Evolutionary conservation across 768 basidiomycete genomes (phyloP).

Genomic region (Phanerochaete carnosa): DNA sequence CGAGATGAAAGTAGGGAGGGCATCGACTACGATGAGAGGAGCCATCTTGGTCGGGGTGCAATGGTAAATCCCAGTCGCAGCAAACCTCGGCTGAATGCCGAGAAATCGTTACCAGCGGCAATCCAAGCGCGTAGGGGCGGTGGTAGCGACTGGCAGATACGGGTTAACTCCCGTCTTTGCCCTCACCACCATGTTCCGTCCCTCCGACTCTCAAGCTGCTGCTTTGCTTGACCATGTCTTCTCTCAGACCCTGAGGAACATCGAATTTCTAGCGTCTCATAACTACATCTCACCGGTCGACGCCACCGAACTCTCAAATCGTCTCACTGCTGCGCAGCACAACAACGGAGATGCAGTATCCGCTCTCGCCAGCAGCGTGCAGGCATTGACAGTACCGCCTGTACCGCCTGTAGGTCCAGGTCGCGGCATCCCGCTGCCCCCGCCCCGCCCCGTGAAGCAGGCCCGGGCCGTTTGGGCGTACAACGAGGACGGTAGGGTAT

Average conservation of each 20-base stretch:
- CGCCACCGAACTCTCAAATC: conserved; percentile 36
- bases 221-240: conserved; percentile 57
- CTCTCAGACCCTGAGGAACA: conserved; percentile 43
- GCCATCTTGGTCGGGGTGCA: conserved; percentile 14
- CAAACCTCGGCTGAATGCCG: background rate
- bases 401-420: conserved; percentile 3
- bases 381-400: conserved; percentile 15
- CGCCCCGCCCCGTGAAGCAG: conserved; percentile 21
- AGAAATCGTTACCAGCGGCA: background rate
- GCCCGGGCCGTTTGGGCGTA: conserved; percentile 67
- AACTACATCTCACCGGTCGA: conserved; percentile 38
- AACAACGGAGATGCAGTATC: background rate
- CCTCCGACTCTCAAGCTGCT: conserved; percentile 26
- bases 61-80: background rate
- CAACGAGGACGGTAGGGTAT: conserved; percentile 53
- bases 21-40: conserved; percentile 30
- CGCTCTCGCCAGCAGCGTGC: conserved; percentile 14
- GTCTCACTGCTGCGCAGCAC: conserved; percentile 29
- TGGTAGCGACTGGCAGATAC: background rate
- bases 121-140: background rate
- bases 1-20: conserved; percentile 44
- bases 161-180: background rate
- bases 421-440: conserved; percentile 16
- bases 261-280: conserved; percentile 43
- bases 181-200: background rate